phyloP scores from a whole-genome alignment of 352 stramenopile genomes.

The Globisporangium echinulatum region DNA sequence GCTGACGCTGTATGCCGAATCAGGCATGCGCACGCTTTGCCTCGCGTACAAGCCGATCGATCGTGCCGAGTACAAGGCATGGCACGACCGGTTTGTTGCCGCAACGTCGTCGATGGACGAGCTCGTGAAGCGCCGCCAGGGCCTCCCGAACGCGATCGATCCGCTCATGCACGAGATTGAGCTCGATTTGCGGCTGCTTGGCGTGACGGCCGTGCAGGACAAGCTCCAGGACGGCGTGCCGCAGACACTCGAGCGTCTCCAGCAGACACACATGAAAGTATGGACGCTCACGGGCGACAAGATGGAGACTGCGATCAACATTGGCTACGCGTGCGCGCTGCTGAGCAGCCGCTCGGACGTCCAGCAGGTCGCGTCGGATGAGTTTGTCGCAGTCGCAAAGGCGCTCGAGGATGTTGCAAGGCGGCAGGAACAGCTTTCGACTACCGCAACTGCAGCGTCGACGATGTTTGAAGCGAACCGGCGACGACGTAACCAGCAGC shows the following conservation, averaged over 20 bases:
- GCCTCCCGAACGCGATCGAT: constrained; percentile 61
- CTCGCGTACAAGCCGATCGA: constrained; percentile 59
- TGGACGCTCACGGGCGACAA: constrained; percentile 95
- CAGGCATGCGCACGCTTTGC: constrained; percentile 75
- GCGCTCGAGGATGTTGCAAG: constrained; percentile 42
- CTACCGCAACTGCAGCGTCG: neutral
- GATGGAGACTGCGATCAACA: constrained; percentile 93
- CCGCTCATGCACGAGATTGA: constrained; percentile 82
- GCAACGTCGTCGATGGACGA: constrained; percentile 63
- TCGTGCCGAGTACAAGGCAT: constrained; percentile 40
- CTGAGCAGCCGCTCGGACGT: constrained; percentile 78
- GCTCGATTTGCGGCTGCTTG: constrained; percentile 65
- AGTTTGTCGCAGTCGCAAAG: constrained; percentile 50
- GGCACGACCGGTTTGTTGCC: constrained; percentile 47
- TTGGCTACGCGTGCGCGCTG: constrained; percentile 88
- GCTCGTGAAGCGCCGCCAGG: constrained; percentile 62
- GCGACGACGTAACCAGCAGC: constrained; percentile 2
- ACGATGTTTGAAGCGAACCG: constrained; percentile 1
- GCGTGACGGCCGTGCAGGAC: constrained; percentile 91
- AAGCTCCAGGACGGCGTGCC: constrained; percentile 90
- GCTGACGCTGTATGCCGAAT: constrained; percentile 58
- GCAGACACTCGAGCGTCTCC: constrained; percentile 76
- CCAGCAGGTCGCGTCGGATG: constrained; percentile 48
- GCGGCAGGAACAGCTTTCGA: constrained; percentile 15
- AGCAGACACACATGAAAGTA: constrained; percentile 90